Conservation (phyloP, 192 early-diverging fungal genomes). For the Coemansia interrupta region DNA sequence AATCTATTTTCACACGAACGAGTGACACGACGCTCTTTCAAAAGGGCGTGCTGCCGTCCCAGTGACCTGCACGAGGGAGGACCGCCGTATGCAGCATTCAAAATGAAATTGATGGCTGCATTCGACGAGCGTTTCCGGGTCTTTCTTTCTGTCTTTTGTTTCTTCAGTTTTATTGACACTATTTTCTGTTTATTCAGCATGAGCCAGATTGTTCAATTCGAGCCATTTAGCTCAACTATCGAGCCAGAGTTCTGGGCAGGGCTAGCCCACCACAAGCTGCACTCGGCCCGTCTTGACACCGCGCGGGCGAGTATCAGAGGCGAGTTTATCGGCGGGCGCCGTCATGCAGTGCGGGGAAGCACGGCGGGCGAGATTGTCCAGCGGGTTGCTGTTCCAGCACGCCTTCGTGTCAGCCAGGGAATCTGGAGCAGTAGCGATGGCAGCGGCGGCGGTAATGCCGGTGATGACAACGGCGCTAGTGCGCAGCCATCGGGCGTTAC, state of each 20-base stretch:
- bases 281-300: slow-evolving; percentile 77
- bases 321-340: slow-evolving; percentile 63
- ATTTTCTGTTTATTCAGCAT: no score
- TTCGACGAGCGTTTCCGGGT: no score
- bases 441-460: background rate
- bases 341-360: slow-evolving; percentile 43
- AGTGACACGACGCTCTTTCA: background rate
- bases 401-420: slow-evolving; percentile 58
- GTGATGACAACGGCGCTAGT: slow-evolving; percentile 2
- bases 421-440: slow-evolving; percentile 49
- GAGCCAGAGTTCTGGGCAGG: slow-evolving; percentile 89
- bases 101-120: no score
- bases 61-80: no score
- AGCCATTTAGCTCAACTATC: slow-evolving; percentile 77
- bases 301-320: slow-evolving; percentile 54
- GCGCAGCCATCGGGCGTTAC: slow-evolving; percentile 6
- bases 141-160: background rate
- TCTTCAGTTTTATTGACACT: no score
- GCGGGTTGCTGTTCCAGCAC: slow-evolving; percentile 55
- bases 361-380: slow-evolving; percentile 19
- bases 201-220: slow-evolving; percentile 68
- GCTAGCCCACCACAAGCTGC: slow-evolving; percentile 79
- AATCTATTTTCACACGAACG: background rate
- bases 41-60: no score
- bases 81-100: no score